phyloP scores from a whole-genome alignment of 305 asterid genomes.

The Fraxinus platypoda region DNA sequence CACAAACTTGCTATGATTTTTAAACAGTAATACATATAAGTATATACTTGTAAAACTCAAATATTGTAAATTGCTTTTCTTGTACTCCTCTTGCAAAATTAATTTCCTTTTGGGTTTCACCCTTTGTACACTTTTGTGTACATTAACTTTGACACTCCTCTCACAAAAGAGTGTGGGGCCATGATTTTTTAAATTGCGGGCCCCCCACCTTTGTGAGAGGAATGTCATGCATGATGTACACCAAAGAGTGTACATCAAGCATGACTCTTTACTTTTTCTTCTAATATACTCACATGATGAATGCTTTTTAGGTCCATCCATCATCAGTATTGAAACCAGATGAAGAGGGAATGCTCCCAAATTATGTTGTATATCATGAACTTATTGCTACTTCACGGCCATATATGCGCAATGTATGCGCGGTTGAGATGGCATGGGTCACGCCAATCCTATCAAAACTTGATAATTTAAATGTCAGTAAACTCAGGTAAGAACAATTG shows the following conservation, averaged over 20 bases:
- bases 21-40: not conserved
- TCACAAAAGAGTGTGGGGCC: no score
- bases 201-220: no score
- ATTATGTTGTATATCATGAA: conserved; percentile 80
- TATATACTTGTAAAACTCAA: not conserved
- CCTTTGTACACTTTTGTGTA: no score
- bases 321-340: conserved; percentile 76
- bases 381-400: conserved; percentile 81
- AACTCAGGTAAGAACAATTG: conserved; percentile 56
- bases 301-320: conserved; percentile 73
- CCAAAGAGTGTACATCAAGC: no score
- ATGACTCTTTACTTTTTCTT: not conserved
- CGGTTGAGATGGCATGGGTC: conserved; percentile 82
- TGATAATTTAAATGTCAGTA: conserved; percentile 55
- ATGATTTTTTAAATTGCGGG: no score
- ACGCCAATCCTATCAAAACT: conserved; percentile 67
- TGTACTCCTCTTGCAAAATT: not conserved
- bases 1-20: not conserved
- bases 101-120: no score
- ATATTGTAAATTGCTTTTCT: not conserved
- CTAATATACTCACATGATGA: not conserved
- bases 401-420: conserved; percentile 86
- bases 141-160: no score
- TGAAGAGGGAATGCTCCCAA: conserved; percentile 86
- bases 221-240: no score